Base-by-base conservation (phyloP, 2,329 filamentous ascomycete genomes). In the Xylaria sp. region DNA sequence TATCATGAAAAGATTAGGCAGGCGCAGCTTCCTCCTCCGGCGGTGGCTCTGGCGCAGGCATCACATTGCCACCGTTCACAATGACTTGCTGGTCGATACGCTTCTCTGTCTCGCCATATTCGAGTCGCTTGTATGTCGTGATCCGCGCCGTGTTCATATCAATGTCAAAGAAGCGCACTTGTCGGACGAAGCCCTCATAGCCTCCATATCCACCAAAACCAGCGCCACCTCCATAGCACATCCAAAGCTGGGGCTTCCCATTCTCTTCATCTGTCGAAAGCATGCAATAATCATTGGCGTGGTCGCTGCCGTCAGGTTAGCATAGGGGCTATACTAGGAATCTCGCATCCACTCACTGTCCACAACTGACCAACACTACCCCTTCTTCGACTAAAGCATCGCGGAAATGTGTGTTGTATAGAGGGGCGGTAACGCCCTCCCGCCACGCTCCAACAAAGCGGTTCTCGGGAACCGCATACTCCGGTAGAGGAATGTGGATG, bases 121-220 rank as follows among this genome's bases (percentile, higher is more conserved):
- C 94, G 15, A 96, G 81, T 52, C 95, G 85, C 80, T 97, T 98
- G 86, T 94, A 99, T 0, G 94, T 99, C 51, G 86, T 88, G 69
- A 99, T 94, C 49, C 92, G 87, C 7, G 91, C 94, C 63, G 92
- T 88, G 73, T 96, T 96, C 78, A 94, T 92, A 76, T 99, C 94
- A 53, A 99, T 87, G 70, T 98, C 94, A 74, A 95, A 99, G 45
- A 99, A 85, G 50, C 95, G 86, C 56, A 97, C 84, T 31, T 93
- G 88, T 25, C 95, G 90, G 72, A 94, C 84, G 74, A 91, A 98
- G 3, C 90, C 90, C 43, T 89, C 89, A 74, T 97, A 98, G 5
- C 94, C 94, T 19, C 91, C 95, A 74, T 99, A 99, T 0, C 95
- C 95, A 58, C 95, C 95, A 71, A 99, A 97, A 1, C 95, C 95